Conservation (phyloP, 2,329 filamentous ascomycete species). For the Diaporthe citrichinensis region DNA sequence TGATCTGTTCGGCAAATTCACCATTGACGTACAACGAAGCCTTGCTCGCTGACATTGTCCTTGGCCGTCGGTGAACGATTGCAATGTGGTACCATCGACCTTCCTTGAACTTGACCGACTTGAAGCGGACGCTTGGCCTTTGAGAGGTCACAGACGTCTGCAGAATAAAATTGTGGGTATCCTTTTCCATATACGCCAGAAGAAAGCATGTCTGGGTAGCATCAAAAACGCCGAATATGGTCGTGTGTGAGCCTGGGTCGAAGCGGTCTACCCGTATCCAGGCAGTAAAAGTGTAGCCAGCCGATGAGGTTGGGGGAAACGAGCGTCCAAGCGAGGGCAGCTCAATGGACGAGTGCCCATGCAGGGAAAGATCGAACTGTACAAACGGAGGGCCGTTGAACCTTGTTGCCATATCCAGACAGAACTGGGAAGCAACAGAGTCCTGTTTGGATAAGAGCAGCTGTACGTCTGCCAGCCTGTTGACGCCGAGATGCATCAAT, state of each 20-base stretch:
- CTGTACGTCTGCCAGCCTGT: conserved; percentile 85
- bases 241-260: conserved; percentile 89
- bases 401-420: conserved; percentile 78
- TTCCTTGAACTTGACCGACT: conserved; percentile 81
- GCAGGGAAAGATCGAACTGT: conserved; percentile 91
- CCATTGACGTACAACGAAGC: conserved; percentile 93
- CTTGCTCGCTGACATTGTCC: conserved; percentile 81
- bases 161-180: conserved; percentile 93
- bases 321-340: conserved; percentile 85
- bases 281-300: conserved; percentile 90
- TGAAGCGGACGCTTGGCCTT: conserved; percentile 93
- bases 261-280: conserved; percentile 93
- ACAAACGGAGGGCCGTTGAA: conserved; percentile 87
- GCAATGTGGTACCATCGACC: conserved; percentile 94
- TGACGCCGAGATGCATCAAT: conserved; percentile 82
- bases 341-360: conserved; percentile 92
- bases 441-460: conserved; percentile 73
- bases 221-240: conserved; percentile 96
- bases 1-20: conserved; percentile 92
- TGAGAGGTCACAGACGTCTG: conserved; percentile 93
- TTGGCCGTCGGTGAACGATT: conserved; percentile 85
- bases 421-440: conserved; percentile 75
- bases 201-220: conserved; percentile 93
- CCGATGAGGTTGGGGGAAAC: conserved; percentile 84
- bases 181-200: conserved; percentile 92